Base-by-base conservation (phyloP, 2,329 filamentous ascomycete species). In the Zymoseptoria tritici region DNA sequence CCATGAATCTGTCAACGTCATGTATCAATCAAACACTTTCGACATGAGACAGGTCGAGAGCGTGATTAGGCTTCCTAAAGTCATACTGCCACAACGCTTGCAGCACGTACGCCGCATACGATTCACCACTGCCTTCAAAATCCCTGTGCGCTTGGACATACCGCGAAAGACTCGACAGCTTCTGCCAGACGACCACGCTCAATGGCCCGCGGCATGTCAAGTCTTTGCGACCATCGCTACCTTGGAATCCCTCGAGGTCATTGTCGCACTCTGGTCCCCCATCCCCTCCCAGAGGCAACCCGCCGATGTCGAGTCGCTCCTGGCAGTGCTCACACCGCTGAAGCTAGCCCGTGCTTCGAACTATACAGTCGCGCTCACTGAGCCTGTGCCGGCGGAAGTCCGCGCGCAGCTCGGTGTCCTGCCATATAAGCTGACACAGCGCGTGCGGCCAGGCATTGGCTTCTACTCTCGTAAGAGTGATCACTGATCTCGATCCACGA, bases 1-100 rank as follows among this genome's bases (percentile, higher is more conserved):
- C 21, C 19, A 11, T 2, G 56, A 61, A 46, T 26, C 52, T 16
- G 49, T 58, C 16, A 19, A 58, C 20, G 29, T 61, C 13, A 21
- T 58, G 19, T 61, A 61, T 26, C 52, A 21, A 9, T 51, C 46
- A 4, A 61, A 58, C 26, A 61, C 52, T 4, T 61, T 58, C 53
- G 52, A 58, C 21, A 46, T 61, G 11, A 51, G 56, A 31, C 42
- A 46, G 31, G 6, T 36, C 4, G 51, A 51, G 20, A 53, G 56
- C 20, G 11, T 58, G 3, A n/a, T 58, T 5, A n/a, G 57, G 16
- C 20, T 59, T 2, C 57, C 53, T 4, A 19, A 31, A 0, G 19
- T 61, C 13, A 57, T 61, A n/a, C 0, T 56, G 4, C 55, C 56
- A 3, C 51, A 58, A 3, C 49, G 52, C 13, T 19, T 61, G n/a